These are phyloP conservation scores for Iris pallida DNA, from an alignment of 116 monocot genomes.

Conservation along the genomic window DNA sequence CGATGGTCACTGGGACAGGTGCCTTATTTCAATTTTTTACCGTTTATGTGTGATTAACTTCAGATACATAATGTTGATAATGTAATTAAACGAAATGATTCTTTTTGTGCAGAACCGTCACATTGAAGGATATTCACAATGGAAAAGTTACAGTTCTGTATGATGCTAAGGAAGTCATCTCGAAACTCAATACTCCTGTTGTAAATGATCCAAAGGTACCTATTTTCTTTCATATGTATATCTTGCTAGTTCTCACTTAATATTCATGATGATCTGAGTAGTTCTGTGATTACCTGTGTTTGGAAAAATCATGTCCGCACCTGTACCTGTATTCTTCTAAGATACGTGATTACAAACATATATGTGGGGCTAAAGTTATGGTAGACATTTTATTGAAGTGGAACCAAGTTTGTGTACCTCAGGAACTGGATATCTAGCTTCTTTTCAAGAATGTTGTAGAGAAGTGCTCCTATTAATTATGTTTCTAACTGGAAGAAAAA, in stretches of 20 bases:
- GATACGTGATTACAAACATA: too few relatives aligned
- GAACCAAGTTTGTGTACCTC: too few relatives aligned
- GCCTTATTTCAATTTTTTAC: neutral
- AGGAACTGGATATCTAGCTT: too few relatives aligned
- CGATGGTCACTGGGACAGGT: conserved; percentile 82
- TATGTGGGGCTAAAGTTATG: too few relatives aligned
- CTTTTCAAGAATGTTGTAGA: too few relatives aligned
- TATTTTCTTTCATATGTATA: neutral
- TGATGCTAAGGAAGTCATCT: conserved; percentile 62
- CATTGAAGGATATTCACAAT: conserved; percentile 57
- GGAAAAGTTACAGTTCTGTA: conserved; percentile 44
- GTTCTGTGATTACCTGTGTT: too few relatives aligned
- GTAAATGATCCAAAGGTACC: conserved; percentile 51
- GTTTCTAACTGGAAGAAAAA: neutral
- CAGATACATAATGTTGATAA: too few relatives aligned
- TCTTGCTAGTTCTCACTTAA: neutral
- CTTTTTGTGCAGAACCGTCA: conserved; percentile 31
- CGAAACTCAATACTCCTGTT: conserved; percentile 55
- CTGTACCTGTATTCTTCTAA: too few relatives aligned
- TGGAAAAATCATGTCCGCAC: too few relatives aligned
- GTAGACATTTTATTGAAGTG: too few relatives aligned
- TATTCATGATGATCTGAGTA: too few relatives aligned
- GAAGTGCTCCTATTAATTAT: neutral
- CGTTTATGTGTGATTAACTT: too few relatives aligned
- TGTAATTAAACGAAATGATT: neutral